These are phyloP conservation scores for Termitomyces titanicus DNA, from an alignment of 768 basidiomycete genomes.

Conservation along the genomic window DNA sequence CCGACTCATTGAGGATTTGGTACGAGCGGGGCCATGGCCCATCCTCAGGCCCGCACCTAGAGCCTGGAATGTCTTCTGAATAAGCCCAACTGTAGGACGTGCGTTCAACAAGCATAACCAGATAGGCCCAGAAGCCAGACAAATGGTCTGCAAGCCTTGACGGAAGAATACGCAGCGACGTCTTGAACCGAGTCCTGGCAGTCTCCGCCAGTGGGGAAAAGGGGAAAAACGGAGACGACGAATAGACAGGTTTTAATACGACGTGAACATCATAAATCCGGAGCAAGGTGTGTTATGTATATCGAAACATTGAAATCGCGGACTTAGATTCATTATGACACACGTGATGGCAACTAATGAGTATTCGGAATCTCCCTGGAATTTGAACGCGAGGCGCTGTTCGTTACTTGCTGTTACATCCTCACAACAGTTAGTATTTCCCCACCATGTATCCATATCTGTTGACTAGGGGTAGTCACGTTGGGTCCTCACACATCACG, in stretches of 20 bases:
- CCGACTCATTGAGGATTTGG: slow-evolving; percentile 43
- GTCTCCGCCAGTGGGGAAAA: neutral
- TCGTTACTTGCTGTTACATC: neutral
- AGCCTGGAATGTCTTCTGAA: slow-evolving; percentile 59
- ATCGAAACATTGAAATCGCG: slow-evolving; percentile 10
- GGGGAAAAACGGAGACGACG: neutral
- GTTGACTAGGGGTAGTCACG: slow-evolving; percentile 5
- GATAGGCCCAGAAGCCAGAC: slow-evolving; percentile 17
- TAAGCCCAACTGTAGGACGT: slow-evolving; percentile 42
- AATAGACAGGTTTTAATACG: slow-evolving; percentile 10
- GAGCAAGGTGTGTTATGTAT: slow-evolving; percentile 10
- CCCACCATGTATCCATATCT: neutral
- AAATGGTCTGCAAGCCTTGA: slow-evolving; percentile 11
- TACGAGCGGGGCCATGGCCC: slow-evolving; percentile 64
- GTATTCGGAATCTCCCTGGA: neutral
- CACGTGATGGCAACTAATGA: slow-evolving; percentile 14
- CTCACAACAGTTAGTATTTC: neutral
- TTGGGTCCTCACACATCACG: neutral
- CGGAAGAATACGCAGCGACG: slow-evolving; percentile 10
- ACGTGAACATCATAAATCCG: slow-evolving; percentile 13
- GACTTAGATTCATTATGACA: slow-evolving; percentile 11
- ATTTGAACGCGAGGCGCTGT: neutral
- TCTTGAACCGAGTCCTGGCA: slow-evolving; percentile 7
- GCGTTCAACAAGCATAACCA: slow-evolving; percentile 37
- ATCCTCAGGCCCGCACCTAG: slow-evolving; percentile 59